A percentile compares a stretch with the other conserved stretches of the same genome.
Evolutionary conservation across 1,284 basidiomycete genomes (phyloP).

Genomic region (Malassezia slooffiae): DNA sequence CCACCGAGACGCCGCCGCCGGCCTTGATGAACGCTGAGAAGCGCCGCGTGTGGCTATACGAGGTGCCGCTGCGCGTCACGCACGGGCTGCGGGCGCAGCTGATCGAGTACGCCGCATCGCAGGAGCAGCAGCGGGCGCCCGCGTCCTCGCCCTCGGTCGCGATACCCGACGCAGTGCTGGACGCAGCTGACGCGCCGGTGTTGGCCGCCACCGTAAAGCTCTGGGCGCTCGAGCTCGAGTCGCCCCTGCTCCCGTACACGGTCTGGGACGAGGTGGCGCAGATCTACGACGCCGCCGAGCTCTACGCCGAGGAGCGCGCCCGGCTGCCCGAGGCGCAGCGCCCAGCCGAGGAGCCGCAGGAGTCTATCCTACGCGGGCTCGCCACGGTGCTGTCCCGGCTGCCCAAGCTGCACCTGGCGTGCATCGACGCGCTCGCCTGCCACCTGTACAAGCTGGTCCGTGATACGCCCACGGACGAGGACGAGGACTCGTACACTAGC

Average conservation of each 20-base stretch:
- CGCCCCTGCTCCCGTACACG: slow-evolving; percentile 26
- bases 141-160: slow-evolving; percentile 14
- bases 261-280: slow-evolving; percentile 37
- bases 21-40: slow-evolving; percentile 54
- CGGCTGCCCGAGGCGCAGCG: not conserved
- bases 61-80: slow-evolving; percentile 58
- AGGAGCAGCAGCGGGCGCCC: too few species aligned
- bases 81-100: slow-evolving; percentile 73
- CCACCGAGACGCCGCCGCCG: slow-evolving; percentile 1
- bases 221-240: slow-evolving; percentile 51
- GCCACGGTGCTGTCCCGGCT: slow-evolving; percentile 60
- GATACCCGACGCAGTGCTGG: slow-evolving; percentile 11
- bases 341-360: not conserved
- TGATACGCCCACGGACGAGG: slow-evolving; percentile 53
- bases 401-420: slow-evolving; percentile 68
- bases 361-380: slow-evolving; percentile 65
- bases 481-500: slow-evolving; percentile 64
- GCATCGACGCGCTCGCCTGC: slow-evolving; percentile 65
- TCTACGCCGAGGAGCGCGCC: slow-evolving; percentile 3
- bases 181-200: slow-evolving; percentile 54
- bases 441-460: slow-evolving; percentile 66
- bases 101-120: slow-evolving; percentile 49
- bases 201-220: slow-evolving; percentile 72
- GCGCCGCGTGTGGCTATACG: slow-evolving; percentile 82
- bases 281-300: slow-evolving; percentile 33